Conservation (phyloP, 495 filamentous ascomycete species). For the Aspergillus leporis region DNA sequence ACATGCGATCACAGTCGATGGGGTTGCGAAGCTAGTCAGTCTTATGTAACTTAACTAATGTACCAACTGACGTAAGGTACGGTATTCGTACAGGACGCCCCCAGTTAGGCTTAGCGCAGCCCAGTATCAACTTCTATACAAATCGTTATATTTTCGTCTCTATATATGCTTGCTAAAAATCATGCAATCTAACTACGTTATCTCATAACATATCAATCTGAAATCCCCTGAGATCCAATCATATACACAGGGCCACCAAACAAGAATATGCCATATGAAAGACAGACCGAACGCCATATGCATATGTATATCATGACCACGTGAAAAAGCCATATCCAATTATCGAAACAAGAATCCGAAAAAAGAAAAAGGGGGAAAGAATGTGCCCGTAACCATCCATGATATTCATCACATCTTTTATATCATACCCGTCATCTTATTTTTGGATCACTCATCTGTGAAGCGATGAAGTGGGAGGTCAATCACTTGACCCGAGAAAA, state of each 20-base stretch:
- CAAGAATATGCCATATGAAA: not conserved
- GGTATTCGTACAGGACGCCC: not conserved
- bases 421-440: not conserved
- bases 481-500: not conserved
- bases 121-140: not conserved
- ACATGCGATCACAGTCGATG: not conserved
- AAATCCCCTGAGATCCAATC: not conserved
- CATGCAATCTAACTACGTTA: not conserved
- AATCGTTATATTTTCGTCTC: not conserved
- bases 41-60: constrained; percentile 4
- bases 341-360: constrained; percentile 9
- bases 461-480: not conserved
- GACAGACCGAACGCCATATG: constrained; percentile 14
- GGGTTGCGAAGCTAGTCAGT: not conserved
- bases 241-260: not conserved
- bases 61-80: constrained; percentile 2
- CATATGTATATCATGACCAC: constrained; percentile 10
- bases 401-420: not conserved
- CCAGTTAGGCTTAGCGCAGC: not conserved
- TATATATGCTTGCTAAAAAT: no score
- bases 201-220: constrained; percentile 2
- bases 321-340: not conserved
- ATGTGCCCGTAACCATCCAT: not conserved
- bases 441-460: not conserved
- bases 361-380: constrained; percentile 4